Evolutionary conservation across 345 rosid genomes (phyloP).

Genomic region (Salix viminalis): DNA sequence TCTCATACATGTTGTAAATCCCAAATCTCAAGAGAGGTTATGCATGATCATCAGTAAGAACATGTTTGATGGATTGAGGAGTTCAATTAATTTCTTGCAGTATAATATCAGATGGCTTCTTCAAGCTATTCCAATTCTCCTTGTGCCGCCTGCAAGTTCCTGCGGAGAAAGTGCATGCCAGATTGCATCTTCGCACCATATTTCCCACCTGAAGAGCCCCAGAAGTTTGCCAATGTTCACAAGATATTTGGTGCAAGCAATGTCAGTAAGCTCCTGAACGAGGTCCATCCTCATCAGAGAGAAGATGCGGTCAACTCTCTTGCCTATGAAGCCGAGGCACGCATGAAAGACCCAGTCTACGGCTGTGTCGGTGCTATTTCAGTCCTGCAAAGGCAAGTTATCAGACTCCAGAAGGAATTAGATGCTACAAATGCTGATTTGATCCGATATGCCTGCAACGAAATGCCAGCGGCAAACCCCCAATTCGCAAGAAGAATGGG

Average conservation of each 20-base stretch:
- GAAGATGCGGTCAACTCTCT: conserved; percentile 37
- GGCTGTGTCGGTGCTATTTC: conserved; percentile 36
- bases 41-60: neutral
- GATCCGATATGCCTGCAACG: conserved; percentile 24
- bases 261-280: conserved; percentile 28
- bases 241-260: conserved; percentile 36
- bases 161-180: conserved; percentile 30
- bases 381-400: conserved; percentile 32
- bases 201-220: conserved; percentile 30
- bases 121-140: conserved; percentile 27
- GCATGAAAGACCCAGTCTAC: conserved; percentile 32
- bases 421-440: conserved; percentile 32
- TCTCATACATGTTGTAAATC: neutral
- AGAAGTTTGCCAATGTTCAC: conserved; percentile 30
- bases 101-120: conserved; percentile 17
- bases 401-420: conserved; percentile 29
- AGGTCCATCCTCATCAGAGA: conserved; percentile 31
- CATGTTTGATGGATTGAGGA: neutral
- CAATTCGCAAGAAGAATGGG: conserved; percentile 10
- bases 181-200: conserved; percentile 34
- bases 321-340: conserved; percentile 33
- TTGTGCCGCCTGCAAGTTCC: conserved; percentile 36
- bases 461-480: conserved; percentile 1
- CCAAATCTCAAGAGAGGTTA: neutral
- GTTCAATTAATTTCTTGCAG: neutral